A percentile compares a stretch with the other conserved stretches of the same genome.
phyloP scores from a whole-genome alignment of 1,284 basidiomycete species.

The Meira miltonrushii region DNA sequence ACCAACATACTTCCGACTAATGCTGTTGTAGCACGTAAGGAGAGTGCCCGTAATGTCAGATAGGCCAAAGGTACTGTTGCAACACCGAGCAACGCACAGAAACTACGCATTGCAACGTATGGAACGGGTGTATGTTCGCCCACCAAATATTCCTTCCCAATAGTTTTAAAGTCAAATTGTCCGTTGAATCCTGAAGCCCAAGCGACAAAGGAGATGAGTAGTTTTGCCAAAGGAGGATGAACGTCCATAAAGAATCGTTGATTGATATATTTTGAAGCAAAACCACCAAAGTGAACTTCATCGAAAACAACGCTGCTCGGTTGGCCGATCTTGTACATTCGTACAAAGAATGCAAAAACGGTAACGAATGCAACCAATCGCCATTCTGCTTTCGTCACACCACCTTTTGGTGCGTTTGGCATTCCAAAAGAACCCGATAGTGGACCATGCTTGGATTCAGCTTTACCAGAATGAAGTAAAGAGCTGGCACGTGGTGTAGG shows the following conservation, averaged over 20 bases:
- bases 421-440: background rate
- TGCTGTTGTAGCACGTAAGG: slow-evolving; percentile 75
- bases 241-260: slow-evolving; percentile 89
- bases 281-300: slow-evolving; percentile 52
- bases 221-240: slow-evolving; percentile 91
- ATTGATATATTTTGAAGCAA: slow-evolving; percentile 81
- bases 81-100: slow-evolving; percentile 84
- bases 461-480: background rate
- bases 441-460: background rate
- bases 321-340: slow-evolving; percentile 38
- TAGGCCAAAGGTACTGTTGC: slow-evolving; percentile 81
- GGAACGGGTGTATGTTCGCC: slow-evolving; percentile 62
- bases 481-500: background rate
- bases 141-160: slow-evolving; percentile 63
- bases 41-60: slow-evolving; percentile 84
- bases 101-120: slow-evolving; percentile 89
- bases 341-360: slow-evolving; percentile 30
- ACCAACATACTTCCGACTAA: slow-evolving; percentile 83
- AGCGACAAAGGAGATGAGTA: slow-evolving; percentile 84
- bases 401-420: too few species aligned
- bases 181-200: slow-evolving; percentile 88
- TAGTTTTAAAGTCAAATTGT: slow-evolving; percentile 92
- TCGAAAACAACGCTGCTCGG: slow-evolving; percentile 51
- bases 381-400: slow-evolving; percentile 4
- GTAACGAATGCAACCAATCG: slow-evolving; percentile 16